Evolutionary conservation across 768 basidiomycete genomes (phyloP).

Genomic region (Lactarius pseudohatsudake): DNA sequence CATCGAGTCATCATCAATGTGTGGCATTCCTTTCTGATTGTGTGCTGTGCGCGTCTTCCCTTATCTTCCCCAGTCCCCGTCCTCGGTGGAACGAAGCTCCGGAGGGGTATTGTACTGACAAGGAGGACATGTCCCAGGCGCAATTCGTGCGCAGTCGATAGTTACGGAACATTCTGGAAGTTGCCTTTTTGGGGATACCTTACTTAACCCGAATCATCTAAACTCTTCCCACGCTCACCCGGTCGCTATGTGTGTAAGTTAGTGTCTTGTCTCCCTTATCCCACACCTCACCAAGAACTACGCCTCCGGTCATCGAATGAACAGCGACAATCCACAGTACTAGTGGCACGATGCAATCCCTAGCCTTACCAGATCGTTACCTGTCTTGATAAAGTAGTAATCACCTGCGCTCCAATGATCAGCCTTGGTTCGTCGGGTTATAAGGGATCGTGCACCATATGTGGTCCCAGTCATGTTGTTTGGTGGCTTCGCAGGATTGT

Average conservation of each 20-base stretch:
- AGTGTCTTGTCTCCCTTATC: not conserved
- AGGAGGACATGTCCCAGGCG: not conserved
- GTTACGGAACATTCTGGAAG: constrained; percentile 19
- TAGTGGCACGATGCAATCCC: constrained; percentile 43
- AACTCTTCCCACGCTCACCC: not conserved
- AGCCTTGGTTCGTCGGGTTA: not conserved
- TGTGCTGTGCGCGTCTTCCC: not conserved
- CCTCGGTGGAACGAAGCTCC: not conserved
- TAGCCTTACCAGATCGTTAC: constrained; percentile 50
- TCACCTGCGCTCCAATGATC: constrained; percentile 45
- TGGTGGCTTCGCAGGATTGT: constrained; percentile 45
- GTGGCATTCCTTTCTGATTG: not conserved
- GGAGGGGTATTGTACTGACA: not conserved
- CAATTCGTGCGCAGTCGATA: not conserved
- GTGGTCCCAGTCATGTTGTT: constrained; percentile 63
- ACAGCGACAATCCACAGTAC: not conserved
- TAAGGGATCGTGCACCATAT: constrained; percentile 42
- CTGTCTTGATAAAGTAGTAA: constrained; percentile 60
- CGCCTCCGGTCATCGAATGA: not conserved
- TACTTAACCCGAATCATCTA: not conserved
- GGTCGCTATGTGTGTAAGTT: too few species aligned
- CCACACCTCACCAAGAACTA: not conserved
- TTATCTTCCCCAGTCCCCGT: not conserved
- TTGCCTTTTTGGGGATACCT: constrained; percentile 5
- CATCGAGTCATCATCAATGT: not conserved